Conservation (phyloP, 2,329 filamentous ascomycete genomes). For the Colletotrichum cuscutae region DNA sequence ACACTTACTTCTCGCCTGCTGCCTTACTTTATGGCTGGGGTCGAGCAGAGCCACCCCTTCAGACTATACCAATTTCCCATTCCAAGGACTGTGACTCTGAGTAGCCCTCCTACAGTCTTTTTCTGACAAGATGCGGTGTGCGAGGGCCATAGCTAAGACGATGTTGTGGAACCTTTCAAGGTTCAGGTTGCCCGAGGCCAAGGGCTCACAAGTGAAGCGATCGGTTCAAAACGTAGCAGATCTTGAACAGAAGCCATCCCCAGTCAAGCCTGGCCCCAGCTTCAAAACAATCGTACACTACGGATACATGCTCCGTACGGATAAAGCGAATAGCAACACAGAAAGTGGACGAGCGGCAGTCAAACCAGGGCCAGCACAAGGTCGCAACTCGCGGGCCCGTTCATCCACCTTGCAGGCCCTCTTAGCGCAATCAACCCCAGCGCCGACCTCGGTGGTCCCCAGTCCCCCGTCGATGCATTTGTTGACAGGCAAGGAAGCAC, state of each 20-base stretch:
- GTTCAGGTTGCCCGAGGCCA: constrained; percentile 10
- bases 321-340: not conserved
- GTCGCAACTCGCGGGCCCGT: not conserved
- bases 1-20: not conserved
- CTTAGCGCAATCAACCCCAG: constrained; percentile 1
- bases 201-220: constrained; percentile 19
- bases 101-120: not conserved
- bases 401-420: constrained; percentile 19
- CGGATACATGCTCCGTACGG: not conserved
- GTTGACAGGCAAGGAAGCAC: constrained; percentile 10
- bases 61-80: constrained; percentile 2
- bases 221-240: constrained; percentile 25
- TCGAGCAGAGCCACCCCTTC: not conserved
- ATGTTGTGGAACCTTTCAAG: constrained; percentile 25
- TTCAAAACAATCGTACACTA: not conserved
- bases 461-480: constrained; percentile 6
- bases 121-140: constrained; percentile 27
- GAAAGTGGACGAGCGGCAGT: not conserved
- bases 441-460: constrained; percentile 32
- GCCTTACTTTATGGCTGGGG: not conserved
- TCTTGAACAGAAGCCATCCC: constrained; percentile 8
- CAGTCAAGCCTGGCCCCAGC: constrained; percentile 2
- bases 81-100: constrained; percentile 7
- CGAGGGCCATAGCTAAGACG: constrained; percentile 14
- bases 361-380: constrained; percentile 5